These are phyloP conservation scores for Boletus subparvulus DNA, from an alignment of 768 basidiomycete genomes.

Conservation along the genomic window DNA sequence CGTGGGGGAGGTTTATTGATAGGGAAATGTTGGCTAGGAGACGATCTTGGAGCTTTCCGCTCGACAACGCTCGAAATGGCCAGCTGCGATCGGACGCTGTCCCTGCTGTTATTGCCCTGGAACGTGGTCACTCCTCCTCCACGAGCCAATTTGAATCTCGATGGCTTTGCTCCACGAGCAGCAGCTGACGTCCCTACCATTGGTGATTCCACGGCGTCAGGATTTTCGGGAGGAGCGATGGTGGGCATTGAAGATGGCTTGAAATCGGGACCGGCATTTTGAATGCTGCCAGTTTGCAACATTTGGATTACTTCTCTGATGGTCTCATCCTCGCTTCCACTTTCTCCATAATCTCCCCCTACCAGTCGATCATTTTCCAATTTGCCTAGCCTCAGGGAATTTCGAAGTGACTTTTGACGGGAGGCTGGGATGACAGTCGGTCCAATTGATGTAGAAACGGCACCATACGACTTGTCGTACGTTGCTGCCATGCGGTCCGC, in stretches of 20 bases:
- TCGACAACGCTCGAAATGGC: slow-evolving; percentile 26
- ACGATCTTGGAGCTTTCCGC: slow-evolving; percentile 15
- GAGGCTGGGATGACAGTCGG: slow-evolving; percentile 44
- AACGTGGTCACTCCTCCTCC: slow-evolving; percentile 11
- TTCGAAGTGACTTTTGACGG: slow-evolving; percentile 47
- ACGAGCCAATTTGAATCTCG: slow-evolving; percentile 45
- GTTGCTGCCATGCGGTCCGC: slow-evolving; percentile 52
- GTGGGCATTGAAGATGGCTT: slow-evolving; percentile 6
- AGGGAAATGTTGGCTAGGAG: slow-evolving; percentile 14
- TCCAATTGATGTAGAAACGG: slow-evolving; percentile 40
- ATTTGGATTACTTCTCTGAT: slow-evolving; percentile 53
- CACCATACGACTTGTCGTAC: slow-evolving; percentile 42
- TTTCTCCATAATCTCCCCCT: slow-evolving; percentile 51
- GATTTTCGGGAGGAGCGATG: neutral
- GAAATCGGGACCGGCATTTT: slow-evolving; percentile 53
- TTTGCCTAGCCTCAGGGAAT: slow-evolving; percentile 56
- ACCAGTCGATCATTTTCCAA: slow-evolving; percentile 51
- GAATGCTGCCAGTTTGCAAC: slow-evolving; percentile 49
- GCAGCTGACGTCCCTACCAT: neutral
- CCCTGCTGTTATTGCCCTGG: slow-evolving; percentile 24
- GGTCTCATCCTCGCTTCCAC: slow-evolving; percentile 52
- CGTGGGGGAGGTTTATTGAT: slow-evolving; percentile 15
- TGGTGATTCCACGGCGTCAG: neutral
- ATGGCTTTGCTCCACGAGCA: slow-evolving; percentile 36
- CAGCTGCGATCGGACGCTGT: slow-evolving; percentile 38